Evolutionary conservation across 306 rosid species (phyloP).

Genomic region (Acacia acuminata): DNA sequence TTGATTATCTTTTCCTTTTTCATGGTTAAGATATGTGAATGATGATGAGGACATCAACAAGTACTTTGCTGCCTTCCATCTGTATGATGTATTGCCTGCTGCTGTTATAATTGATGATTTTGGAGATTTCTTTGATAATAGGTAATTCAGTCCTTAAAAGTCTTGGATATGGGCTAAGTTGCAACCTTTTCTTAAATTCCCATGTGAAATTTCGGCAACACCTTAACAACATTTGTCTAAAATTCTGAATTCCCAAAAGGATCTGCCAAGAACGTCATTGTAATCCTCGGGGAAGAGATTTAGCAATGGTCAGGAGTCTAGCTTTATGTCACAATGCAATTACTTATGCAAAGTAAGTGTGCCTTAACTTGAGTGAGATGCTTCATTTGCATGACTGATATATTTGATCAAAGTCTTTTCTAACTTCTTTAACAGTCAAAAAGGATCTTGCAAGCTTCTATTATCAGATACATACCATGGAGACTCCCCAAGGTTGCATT

Average conservation of each 20-base stretch:
- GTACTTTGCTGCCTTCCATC: constrained; percentile 88
- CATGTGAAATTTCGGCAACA: not conserved
- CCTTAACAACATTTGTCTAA: not conserved
- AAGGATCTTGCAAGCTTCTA: constrained; percentile 74
- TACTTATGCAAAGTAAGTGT: constrained; percentile 67
- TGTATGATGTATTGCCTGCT: constrained; percentile 61
- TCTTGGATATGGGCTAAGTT: not conserved
- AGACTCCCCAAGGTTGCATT: constrained; percentile 77
- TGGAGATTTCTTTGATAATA: constrained; percentile 71
- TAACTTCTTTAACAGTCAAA: constrained; percentile 45
- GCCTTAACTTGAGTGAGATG: not conserved
- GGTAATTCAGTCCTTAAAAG: constrained; percentile 36
- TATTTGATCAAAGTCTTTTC: constrained; percentile 3
- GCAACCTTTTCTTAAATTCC: not conserved
- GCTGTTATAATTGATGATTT: constrained; percentile 81
- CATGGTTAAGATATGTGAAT: constrained; percentile 59
- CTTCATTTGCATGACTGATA: not conserved
- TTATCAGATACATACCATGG: constrained; percentile 81
- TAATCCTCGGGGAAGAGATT: constrained; percentile 73
- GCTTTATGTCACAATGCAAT: constrained; percentile 86
- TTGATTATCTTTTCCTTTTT: not conserved
- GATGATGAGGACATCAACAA: constrained; percentile 77
- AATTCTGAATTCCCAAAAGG: constrained; percentile 40
- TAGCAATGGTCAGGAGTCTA: constrained; percentile 83
- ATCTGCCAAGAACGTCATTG: constrained; percentile 71